Evolutionary conservation across 192 early-diverging fungal genomes (phyloP), one percentile per base, ranked within the genome.

Genomic region (Paraglomus occultum): DNA sequence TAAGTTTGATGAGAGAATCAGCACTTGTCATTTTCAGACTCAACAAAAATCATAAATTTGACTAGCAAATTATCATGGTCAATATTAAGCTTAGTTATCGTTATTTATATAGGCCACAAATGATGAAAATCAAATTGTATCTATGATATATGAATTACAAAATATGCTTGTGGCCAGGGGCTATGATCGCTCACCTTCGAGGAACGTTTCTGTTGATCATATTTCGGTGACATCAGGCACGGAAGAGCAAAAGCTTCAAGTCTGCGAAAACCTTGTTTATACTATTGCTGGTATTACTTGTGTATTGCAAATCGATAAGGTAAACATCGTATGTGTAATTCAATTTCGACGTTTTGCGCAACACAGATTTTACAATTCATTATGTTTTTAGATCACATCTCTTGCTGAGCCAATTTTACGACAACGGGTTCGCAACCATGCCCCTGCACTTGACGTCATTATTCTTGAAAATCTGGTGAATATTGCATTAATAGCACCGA

Each of bases 321-420:
- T 85, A 79, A 46, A 44, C 48, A 50, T 18, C 61, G 10, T 5
- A 14, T 39, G 15, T 38, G 11, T 53, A 53, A 38, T 52, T 17
- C 55, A 39, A 10, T 58, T 58, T 17, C 55, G 42, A n/a, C 15
- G 51, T 51, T 51, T 51, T n/a, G 18, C 9, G 22, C 10, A 23
- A 63, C 45, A 22, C 64, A 31, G 31, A 31, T 31, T 31, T 42
- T n/a, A 42, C 10, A 8, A 57, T 20, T 57, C 39, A 47, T 15
- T 4, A 9, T 22, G 12, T 50, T 50, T 39, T 49, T 75, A 86
- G 85, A 85, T 86, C 59, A 85, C 87, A 0, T 79, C 83, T 6
- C 70, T 80, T 64, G 84, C 83, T 40, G 83, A 88, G 14, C 87
- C 86, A 12, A 86, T 88, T 80, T 73, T 92, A 67, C 63, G 85